These are phyloP conservation scores for Boletus sp. DNA, from an alignment of 768 basidiomycete genomes.

Conservation along the genomic window DNA sequence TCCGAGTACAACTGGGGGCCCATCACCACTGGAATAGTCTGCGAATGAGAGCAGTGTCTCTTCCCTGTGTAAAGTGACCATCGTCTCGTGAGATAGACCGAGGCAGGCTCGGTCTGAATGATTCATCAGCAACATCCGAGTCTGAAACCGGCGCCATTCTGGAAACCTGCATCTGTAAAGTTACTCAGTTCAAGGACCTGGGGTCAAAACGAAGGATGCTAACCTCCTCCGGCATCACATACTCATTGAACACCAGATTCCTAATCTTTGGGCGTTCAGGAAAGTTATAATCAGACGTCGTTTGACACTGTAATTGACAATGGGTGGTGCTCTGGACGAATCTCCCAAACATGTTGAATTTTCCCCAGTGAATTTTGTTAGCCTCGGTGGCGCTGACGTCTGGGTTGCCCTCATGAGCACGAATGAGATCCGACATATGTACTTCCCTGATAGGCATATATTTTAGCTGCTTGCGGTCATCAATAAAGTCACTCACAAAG, in stretches of 20 bases:
- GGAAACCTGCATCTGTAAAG: constrained; percentile 59
- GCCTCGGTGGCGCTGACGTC: constrained; percentile 68
- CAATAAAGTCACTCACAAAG: constrained; percentile 50
- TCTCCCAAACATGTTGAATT: constrained; percentile 89
- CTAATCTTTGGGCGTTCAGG: constrained; percentile 53
- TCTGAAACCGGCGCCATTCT: constrained; percentile 56
- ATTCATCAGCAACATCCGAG: constrained; percentile 41
- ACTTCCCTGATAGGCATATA: constrained; percentile 65
- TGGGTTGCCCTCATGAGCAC: constrained; percentile 80
- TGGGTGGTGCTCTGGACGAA: constrained; percentile 77
- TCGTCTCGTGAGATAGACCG: constrained; percentile 34
- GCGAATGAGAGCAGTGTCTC: constrained; percentile 48
- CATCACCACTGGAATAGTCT: constrained; percentile 48
- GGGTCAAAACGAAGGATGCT: constrained; percentile 14
- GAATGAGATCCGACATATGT: constrained; percentile 86
- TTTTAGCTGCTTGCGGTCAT: constrained; percentile 4
- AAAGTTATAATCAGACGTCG: constrained; percentile 59
- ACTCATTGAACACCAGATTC: constrained; percentile 52
- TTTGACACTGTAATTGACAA: constrained; percentile 73
- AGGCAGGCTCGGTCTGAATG: constrained; percentile 33
- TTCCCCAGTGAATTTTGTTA: constrained; percentile 88
- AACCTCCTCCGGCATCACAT: constrained; percentile 73
- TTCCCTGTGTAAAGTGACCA: constrained; percentile 30
- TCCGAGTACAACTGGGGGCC: constrained; percentile 18
- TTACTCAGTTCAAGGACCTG: constrained; percentile 2